A percentile compares a stretch with the other conserved stretches of the same genome.
Conservation (phyloP, 208 protist species). For the Acanthamoeba royreba region DNA sequence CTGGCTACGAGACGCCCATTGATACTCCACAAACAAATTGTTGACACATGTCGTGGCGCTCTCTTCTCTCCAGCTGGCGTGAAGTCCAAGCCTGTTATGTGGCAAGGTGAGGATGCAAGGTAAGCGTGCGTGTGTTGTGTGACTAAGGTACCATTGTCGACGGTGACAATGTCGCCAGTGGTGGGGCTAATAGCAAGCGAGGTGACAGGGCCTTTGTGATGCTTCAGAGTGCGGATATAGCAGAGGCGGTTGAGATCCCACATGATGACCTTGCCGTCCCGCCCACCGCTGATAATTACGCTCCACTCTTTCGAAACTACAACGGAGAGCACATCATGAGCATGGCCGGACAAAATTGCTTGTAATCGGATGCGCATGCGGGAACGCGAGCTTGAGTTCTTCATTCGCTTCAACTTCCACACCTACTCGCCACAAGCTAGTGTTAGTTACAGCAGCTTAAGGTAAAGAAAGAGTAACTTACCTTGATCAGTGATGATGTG, state of each 20-base stretch:
- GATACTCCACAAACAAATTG: conserved; percentile 17
- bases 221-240: conserved; percentile 58
- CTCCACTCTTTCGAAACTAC: conserved; percentile 42
- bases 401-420: conserved; percentile 19
- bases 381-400: not conserved
- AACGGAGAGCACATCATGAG: not conserved
- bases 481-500: not conserved
- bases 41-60: not conserved
- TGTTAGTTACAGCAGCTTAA: no score
- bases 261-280: conserved; percentile 67
- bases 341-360: not conserved
- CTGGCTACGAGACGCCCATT: not conserved
- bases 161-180: conserved; percentile 34
- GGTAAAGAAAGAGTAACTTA: not conserved
- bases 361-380: conserved; percentile 18
- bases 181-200: conserved; percentile 1
- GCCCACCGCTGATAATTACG: conserved; percentile 63
- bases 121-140: not conserved
- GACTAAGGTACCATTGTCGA: not conserved
- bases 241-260: conserved; percentile 71
- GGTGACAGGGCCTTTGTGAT: conserved; percentile 8
- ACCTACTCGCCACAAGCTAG: no score
- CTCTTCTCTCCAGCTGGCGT: not conserved
- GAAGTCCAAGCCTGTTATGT: no score
- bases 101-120: no score